Evolutionary conservation across 441 rosid species (phyloP).

Genomic region (Gossypium schwendimanii): DNA sequence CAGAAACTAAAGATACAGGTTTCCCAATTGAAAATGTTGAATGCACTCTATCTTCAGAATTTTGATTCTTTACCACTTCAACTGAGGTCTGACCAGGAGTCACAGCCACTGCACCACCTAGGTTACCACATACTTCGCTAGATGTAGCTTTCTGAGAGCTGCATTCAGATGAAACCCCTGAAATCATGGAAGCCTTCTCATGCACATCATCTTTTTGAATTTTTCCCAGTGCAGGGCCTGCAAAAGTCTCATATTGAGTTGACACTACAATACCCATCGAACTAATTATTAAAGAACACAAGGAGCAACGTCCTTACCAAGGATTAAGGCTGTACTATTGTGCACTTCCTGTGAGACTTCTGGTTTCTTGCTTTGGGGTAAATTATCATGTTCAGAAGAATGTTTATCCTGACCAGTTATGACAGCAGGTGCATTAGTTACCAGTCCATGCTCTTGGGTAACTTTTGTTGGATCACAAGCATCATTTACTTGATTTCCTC

Average conservation of each 20-base stretch:
- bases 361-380: conserved; percentile 21
- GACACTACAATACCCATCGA: neutral
- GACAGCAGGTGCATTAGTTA: conserved; percentile 6
- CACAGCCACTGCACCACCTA: conserved; percentile 19
- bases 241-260: conserved; percentile 17
- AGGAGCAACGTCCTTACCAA: conserved; percentile 22
- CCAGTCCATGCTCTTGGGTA: conserved; percentile 29
- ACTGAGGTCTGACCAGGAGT: conserved; percentile 18
- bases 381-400: conserved; percentile 19
- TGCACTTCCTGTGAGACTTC: conserved; percentile 19
- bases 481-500: conserved; percentile 31
- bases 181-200: conserved; percentile 30
- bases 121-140: conserved; percentile 22
- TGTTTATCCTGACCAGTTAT: conserved; percentile 20
- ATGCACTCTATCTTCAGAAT: conserved; percentile 21
- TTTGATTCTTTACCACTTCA: conserved; percentile 27
- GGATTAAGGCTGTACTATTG: conserved; percentile 20
- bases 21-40: conserved; percentile 12
- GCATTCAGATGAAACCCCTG: conserved; percentile 29
- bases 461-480: conserved; percentile 25
- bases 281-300: neutral
- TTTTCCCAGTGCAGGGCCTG: conserved; percentile 34
- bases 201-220: conserved; percentile 22
- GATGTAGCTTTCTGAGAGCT: conserved; percentile 23
- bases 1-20: conserved; percentile 15